phyloP scores from a whole-genome alignment of 148 eudicot genomes.

The Bassia scoparia region DNA sequence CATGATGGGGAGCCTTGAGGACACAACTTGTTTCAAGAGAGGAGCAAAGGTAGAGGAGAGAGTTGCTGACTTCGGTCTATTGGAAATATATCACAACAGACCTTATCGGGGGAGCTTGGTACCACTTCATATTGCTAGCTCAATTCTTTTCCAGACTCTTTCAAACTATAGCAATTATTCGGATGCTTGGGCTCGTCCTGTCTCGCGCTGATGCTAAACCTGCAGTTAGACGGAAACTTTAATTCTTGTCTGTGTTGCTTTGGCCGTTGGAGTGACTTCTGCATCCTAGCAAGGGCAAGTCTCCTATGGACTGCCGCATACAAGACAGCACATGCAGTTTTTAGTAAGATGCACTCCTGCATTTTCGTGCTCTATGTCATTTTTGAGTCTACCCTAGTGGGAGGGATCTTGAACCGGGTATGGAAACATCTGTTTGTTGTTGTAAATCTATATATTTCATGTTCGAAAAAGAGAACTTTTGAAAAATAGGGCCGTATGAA shows the following conservation, averaged over 20 bases:
- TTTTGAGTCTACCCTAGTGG: slow-evolving; percentile 78
- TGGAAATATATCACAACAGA: slow-evolving; percentile 12
- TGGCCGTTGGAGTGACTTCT: slow-evolving; percentile 54
- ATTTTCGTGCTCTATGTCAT: slow-evolving; percentile 79
- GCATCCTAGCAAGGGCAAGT: slow-evolving; percentile 46
- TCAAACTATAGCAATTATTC: slow-evolving; percentile 65
- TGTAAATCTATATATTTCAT: neutral
- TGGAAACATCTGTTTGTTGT: slow-evolving; percentile 8
- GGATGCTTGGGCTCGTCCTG: slow-evolving; percentile 78
- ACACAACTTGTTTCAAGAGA: neutral
- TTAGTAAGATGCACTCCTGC: slow-evolving; percentile 54
- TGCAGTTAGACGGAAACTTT: slow-evolving; percentile 38
- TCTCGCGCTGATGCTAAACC: slow-evolving; percentile 39
- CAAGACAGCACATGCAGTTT: slow-evolving; percentile 57
- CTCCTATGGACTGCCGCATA: slow-evolving; percentile 42
- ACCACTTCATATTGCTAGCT: slow-evolving; percentile 46
- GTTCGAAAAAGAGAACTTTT: no score
- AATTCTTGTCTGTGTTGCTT: slow-evolving; percentile 46
- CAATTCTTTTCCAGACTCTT: slow-evolving; percentile 51
- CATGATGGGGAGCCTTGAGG: no score
- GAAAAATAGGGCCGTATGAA: neutral
- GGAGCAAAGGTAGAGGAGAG: neutral
- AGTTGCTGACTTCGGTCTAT: slow-evolving; percentile 1
- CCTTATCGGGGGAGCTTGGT: slow-evolving; percentile 41
- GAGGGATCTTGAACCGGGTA: slow-evolving; percentile 62